Evolutionary conservation across 225 moss, liverwort and hornwort genomes (phyloP).

Genomic region (Bryoerythrophyllum caledonicum): DNA sequence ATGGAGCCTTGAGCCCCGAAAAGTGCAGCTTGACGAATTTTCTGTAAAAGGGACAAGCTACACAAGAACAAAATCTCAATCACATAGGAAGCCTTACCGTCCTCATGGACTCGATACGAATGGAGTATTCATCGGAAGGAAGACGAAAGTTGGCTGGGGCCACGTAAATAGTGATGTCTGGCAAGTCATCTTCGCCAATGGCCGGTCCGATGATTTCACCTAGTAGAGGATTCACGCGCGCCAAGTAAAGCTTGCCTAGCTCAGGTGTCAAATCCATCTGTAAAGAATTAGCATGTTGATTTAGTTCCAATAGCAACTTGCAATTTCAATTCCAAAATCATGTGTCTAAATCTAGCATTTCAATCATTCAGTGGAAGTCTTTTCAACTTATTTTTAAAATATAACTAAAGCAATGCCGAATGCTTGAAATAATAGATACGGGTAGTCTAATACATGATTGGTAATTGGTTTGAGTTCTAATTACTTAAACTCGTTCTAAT

Average conservation of each 20-base stretch:
- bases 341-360: not conserved
- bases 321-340: conserved; percentile 1
- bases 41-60: not conserved
- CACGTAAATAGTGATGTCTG: conserved; percentile 75
- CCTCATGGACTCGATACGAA: conserved; percentile 86
- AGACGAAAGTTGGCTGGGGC: conserved; percentile 67
- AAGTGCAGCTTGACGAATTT: not conserved
- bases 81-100: conserved; percentile 45
- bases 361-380: not conserved
- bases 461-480: not conserved
- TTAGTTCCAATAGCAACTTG: not conserved
- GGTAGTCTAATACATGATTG: not conserved
- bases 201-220: conserved; percentile 90
- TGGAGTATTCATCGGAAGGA: conserved; percentile 80
- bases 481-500: not conserved
- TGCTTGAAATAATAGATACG: not conserved
- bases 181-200: conserved; percentile 85
- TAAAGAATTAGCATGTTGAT: conserved; percentile 13
- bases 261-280: conserved; percentile 95
- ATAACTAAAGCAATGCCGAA: not conserved
- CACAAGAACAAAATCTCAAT: not conserved
- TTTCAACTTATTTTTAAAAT: not conserved
- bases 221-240: conserved; percentile 83
- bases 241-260: conserved; percentile 80
- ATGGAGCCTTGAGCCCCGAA: no score